phyloP scores from a whole-genome alignment of 805 yeast species.

The Kodamaea fukazawae region DNA sequence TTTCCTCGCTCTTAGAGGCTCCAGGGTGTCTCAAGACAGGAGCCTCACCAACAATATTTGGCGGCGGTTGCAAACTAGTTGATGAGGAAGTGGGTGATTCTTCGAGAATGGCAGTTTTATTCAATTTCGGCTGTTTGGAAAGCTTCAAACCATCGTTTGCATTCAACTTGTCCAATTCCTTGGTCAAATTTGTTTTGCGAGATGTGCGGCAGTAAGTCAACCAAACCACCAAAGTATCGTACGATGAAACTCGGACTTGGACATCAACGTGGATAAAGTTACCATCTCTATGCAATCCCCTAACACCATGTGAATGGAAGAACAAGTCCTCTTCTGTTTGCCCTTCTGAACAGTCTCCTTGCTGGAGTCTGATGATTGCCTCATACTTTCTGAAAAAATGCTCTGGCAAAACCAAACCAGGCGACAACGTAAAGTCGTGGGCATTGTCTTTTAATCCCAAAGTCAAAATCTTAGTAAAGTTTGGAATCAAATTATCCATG shows the following conservation, averaged over 20 bases:
- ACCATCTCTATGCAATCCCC: slow-evolving; percentile 72
- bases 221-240: slow-evolving; percentile 70
- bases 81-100: background rate
- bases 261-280: slow-evolving; percentile 64
- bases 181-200: slow-evolving; percentile 20
- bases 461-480: slow-evolving; percentile 48
- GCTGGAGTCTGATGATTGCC: slow-evolving; percentile 36
- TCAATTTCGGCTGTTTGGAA: background rate
- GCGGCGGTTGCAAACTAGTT: slow-evolving; percentile 2
- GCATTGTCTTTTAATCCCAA: slow-evolving; percentile 33
- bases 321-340: slow-evolving; percentile 46
- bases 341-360: slow-evolving; percentile 12
- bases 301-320: slow-evolving; percentile 61
- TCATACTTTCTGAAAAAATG: slow-evolving; percentile 77
- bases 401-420: slow-evolving; percentile 86
- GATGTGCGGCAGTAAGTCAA: slow-evolving; percentile 69
- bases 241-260: slow-evolving; percentile 69
- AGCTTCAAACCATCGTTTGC: slow-evolving; percentile 11
- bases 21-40: slow-evolving; percentile 1
- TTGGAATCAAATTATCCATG: slow-evolving; percentile 61
- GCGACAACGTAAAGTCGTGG: slow-evolving; percentile 25
- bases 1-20: slow-evolving; percentile 4
- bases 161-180: slow-evolving; percentile 25
- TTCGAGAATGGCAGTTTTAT: background rate
- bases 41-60: background rate